Evolutionary conservation across 1,284 basidiomycete species (phyloP).

Genomic region (Rhodotorula glutinis): DNA sequence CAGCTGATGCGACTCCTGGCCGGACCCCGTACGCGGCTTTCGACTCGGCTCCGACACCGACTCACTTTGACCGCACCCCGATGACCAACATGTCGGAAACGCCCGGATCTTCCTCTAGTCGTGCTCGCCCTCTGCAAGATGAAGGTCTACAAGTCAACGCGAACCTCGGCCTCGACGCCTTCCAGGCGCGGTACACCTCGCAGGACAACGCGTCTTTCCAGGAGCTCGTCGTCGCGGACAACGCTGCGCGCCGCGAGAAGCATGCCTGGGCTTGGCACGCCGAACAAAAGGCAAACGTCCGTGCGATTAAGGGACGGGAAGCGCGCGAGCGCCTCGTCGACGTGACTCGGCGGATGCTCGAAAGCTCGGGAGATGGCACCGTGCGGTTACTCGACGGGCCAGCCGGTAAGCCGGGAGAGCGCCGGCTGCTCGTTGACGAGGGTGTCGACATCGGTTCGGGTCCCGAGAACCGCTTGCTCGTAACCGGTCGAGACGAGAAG

Average conservation of each 20-base stretch:
- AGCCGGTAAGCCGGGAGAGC: conserved; percentile 45
- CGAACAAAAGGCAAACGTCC: conserved; percentile 66
- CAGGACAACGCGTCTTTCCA: conserved; percentile 95
- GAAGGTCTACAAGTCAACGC: conserved; percentile 14
- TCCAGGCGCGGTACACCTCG: conserved; percentile 85
- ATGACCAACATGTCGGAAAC: conserved; percentile 12
- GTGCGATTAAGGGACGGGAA: conserved; percentile 27
- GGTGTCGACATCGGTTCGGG: conserved; percentile 37
- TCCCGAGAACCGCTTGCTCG: conserved; percentile 32
- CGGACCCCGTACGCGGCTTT: conserved; percentile 20
- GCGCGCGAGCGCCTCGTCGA: conserved; percentile 43
- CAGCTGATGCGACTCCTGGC: conserved; percentile 23
- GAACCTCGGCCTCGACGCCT: conserved; percentile 68
- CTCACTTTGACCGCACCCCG: conserved; percentile 27
- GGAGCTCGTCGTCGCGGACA: conserved; percentile 82
- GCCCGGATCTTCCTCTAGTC: neutral
- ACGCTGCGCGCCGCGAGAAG: conserved; percentile 67
- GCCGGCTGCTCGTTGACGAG: conserved; percentile 49
- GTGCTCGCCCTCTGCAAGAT: neutral
- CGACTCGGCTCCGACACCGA: conserved; percentile 53
- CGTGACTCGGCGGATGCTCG: conserved; percentile 39
- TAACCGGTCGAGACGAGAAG: conserved; percentile 43
- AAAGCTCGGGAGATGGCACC: conserved; percentile 32
- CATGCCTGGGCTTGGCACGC: conserved; percentile 90
- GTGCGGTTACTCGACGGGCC: conserved; percentile 49